Base-by-base conservation (phyloP, 2,329 filamentous ascomycete species). In the Onygena corvina region DNA sequence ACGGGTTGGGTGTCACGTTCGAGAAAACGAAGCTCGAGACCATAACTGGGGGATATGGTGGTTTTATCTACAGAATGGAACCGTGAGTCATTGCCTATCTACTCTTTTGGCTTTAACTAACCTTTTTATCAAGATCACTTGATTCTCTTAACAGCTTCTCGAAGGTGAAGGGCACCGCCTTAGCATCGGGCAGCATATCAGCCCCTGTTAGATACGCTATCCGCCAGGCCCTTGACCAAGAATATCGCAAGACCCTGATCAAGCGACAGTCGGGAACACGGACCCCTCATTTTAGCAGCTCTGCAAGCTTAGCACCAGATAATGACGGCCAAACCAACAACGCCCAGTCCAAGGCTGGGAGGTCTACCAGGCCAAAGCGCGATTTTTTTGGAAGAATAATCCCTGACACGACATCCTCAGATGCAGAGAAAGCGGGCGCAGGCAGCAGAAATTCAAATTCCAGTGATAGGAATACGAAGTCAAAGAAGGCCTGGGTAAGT, bases 41-140 rank as follows among this genome's bases (percentile, higher is more conserved):
- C 9, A 83, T 85, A 30, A 75, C 76, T 5, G 64, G 73, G 3
- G 71, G 69, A 16, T 73, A 73, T 50, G 76, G 79, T 29, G 81
- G 77, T 57, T 96, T 81, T 76, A 82, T 94, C 6, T 96, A 94
- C 66, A 80, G 92, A 48, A 89, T 98, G 86, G 90, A 96, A 61
- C 92, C 92, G 76, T 89, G 71, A 75, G 83, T 81, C n/a, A 30
- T 35, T 35, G 9, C 18, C 29, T 20, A 50, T 12, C 45, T 35
- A 12, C 34, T 31, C 23, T 46, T 31, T n/a, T 23, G n/a, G 33
- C 20, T 33, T 23, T 21, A n/a, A 52, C 18, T 21, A 16, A 48
- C 27, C 31, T 34, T 9, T 47, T 21, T 21, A 20, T 50, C 30
- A 29, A 77, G 74, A 49, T 73, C 79, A 0, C 74, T 98, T n/a